Conservation (phyloP, 2,329 filamentous ascomycete species). For the Penicillium sclerotigenum region DNA sequence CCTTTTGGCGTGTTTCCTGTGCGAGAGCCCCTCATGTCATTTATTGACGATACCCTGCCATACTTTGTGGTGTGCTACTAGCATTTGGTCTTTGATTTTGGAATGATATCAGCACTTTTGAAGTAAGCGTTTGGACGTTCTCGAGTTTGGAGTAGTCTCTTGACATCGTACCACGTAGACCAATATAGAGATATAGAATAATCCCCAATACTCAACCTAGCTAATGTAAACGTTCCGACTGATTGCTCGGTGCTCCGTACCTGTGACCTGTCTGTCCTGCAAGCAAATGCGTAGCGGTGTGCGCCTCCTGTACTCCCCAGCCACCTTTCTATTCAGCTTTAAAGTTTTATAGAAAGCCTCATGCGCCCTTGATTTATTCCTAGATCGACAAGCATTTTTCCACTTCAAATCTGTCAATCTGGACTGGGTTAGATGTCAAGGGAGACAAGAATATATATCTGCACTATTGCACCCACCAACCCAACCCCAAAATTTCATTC, state of each 20-base stretch:
- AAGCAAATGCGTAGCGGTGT: neutral
- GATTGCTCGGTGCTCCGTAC: neutral
- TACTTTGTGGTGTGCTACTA: constrained; percentile 17
- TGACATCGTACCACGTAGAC: neutral
- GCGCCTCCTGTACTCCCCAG: neutral
- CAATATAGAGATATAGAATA: neutral
- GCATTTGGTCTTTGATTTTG: constrained; percentile 4
- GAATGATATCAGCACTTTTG: constrained; percentile 2
- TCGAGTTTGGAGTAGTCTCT: neutral
- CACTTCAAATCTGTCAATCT: neutral
- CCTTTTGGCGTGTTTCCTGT: constrained; percentile 17
- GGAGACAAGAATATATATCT: neutral
- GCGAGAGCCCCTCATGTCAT: constrained; percentile 17
- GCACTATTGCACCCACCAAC: neutral
- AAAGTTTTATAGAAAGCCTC: neutral
- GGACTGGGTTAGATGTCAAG: neutral
- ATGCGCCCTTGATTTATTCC: neutral
- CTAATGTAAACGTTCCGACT: neutral
- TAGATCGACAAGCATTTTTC: neutral
- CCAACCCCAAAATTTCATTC: neutral
- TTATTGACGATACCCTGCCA: constrained; percentile 28
- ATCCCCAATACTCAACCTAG: neutral
- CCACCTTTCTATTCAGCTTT: neutral
- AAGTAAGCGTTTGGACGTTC: neutral
- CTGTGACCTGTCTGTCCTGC: neutral